Evolutionary conservation across 2,329 filamentous ascomycete species (phyloP).

Genomic region (Ceratocystis variospora): DNA sequence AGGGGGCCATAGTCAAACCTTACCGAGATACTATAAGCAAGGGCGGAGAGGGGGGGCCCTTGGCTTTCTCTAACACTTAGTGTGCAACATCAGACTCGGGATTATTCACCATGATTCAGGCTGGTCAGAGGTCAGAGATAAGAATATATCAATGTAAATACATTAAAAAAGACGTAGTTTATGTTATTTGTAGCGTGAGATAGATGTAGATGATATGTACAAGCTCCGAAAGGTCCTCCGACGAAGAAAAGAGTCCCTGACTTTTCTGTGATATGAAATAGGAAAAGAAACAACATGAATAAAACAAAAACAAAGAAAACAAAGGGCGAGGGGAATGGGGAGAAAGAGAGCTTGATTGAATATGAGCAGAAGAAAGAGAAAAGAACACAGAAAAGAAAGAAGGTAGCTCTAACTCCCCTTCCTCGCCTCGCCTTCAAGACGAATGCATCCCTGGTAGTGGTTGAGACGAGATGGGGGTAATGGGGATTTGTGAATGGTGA

Average conservation of each 20-base stretch:
- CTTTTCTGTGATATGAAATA: neutral
- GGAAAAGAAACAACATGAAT: neutral
- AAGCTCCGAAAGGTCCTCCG: neutral
- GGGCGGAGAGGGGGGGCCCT: neutral
- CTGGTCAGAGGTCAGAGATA: neutral
- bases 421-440: neutral
- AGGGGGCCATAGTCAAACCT: neutral
- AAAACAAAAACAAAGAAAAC: neutral
- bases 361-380: neutral
- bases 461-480: neutral
- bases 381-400: neutral
- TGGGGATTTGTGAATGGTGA: neutral
- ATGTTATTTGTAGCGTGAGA: neutral
- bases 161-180: neutral
- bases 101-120: neutral
- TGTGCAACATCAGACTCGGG: neutral
- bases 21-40: neutral
- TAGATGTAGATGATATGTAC: neutral
- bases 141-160: no score
- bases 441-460: neutral
- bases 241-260: no score
- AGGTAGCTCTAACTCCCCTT: neutral
- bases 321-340: neutral
- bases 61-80: neutral
- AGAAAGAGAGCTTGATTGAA: neutral